Evolutionary conservation across 2,329 filamentous ascomycete genomes (phyloP).

Genomic region (Hortaea sp.): DNA sequence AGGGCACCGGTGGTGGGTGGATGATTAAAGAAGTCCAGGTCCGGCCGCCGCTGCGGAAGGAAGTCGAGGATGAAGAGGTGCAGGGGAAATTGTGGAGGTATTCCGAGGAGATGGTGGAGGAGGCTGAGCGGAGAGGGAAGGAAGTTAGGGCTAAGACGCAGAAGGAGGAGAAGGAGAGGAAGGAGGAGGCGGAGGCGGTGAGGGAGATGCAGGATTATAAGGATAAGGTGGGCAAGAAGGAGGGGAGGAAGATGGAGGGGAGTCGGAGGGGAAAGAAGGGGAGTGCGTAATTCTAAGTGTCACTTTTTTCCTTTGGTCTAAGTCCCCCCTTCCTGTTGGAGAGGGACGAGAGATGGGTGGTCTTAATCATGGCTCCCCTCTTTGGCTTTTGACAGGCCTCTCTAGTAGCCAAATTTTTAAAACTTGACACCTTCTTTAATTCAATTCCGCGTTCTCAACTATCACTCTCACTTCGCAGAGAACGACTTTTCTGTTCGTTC

Average conservation of each 20-base stretch:
- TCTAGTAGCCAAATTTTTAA: too few relatives aligned
- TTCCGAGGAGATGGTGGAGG: constrained; percentile 74
- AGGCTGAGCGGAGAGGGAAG: constrained; percentile 70
- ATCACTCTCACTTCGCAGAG: too few relatives aligned
- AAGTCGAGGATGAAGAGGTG: constrained; percentile 60
- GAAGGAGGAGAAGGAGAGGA: constrained; percentile 34
- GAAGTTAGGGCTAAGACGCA: constrained; percentile 49
- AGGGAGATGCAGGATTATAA: constrained; percentile 23
- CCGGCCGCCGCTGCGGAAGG: constrained; percentile 58
- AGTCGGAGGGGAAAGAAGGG: constrained; percentile 19
- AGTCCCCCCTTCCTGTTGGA: too few relatives aligned
- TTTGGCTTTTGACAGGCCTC: too few relatives aligned
- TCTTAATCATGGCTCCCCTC: too few relatives aligned
- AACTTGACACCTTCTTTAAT: too few relatives aligned
- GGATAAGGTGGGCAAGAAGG: constrained; percentile 25
- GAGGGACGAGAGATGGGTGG: too few relatives aligned
- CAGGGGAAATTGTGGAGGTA: constrained; percentile 85
- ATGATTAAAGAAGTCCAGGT: constrained; percentile 83
- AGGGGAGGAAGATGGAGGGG: constrained; percentile 20
- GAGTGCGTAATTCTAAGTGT: too few relatives aligned
- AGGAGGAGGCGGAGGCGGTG: constrained; percentile 25
- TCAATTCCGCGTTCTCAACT: too few relatives aligned
- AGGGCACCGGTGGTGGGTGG: constrained; percentile 45
- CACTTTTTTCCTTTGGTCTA: not conserved
- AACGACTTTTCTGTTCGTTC: too few relatives aligned